Conservation (phyloP, 2,329 filamentous ascomycete species). For the Diplodia sapinea region DNA sequence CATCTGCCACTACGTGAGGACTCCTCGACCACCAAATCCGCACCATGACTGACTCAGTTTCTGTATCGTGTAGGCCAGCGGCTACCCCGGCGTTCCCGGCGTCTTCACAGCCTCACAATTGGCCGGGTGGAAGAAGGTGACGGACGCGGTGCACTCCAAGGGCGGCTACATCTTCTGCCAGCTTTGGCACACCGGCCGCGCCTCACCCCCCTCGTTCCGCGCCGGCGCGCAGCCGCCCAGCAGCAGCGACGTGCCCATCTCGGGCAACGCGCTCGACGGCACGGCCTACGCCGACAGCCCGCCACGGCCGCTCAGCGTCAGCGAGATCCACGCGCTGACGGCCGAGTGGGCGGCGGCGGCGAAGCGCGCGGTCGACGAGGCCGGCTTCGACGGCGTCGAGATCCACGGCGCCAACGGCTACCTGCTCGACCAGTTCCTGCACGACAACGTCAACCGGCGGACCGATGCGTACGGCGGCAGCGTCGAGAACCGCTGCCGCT, state of each 20-base stretch:
- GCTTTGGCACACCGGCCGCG: constrained; percentile 37
- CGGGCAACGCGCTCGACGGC: constrained; percentile 49
- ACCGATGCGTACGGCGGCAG: constrained; percentile 44
- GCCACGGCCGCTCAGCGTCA: constrained; percentile 45
- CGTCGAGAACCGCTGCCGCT: constrained; percentile 41
- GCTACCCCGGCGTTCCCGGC: constrained; percentile 41
- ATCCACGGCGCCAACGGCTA: constrained; percentile 60
- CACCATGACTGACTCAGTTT: neutral
- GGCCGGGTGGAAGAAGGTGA: constrained; percentile 43
- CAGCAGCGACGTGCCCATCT: constrained; percentile 45
- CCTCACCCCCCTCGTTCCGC: constrained; percentile 49
- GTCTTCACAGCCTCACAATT: constrained; percentile 43
- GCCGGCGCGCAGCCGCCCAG: constrained; percentile 40
- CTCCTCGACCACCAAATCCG: neutral
- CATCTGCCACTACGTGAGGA: constrained; percentile 43
- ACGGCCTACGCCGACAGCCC: constrained; percentile 40
- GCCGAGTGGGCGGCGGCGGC: constrained; percentile 49
- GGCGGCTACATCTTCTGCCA: constrained; percentile 44
- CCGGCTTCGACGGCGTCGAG: constrained; percentile 50
- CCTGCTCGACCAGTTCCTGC: constrained; percentile 69
- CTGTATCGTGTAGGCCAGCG: constrained; percentile 36
- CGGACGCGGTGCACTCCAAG: constrained; percentile 44
- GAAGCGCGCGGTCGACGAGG: constrained; percentile 44
- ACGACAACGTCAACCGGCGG: constrained; percentile 49
- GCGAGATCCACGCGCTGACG: constrained; percentile 49